These are phyloP conservation scores for Amoebophrya sp. DNA, from an alignment of 169 alveolate genomes.

Conservation along the genomic window DNA sequence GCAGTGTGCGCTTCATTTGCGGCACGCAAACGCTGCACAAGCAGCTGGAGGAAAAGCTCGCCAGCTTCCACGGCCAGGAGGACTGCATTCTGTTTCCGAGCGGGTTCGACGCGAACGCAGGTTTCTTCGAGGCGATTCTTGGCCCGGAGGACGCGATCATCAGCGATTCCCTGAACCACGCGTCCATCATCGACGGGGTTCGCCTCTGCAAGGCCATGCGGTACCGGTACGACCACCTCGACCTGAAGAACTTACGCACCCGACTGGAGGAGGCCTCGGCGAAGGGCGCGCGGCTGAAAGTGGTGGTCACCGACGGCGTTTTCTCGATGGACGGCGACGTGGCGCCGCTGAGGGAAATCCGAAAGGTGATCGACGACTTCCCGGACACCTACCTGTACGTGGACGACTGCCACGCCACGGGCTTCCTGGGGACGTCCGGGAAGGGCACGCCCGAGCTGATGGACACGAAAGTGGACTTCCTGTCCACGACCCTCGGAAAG, in stretches of 20 bases:
- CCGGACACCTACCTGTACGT: slow-evolving; percentile 43
- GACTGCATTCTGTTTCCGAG: slow-evolving; percentile 40
- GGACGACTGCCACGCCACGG: slow-evolving; percentile 50
- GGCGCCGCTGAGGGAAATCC: slow-evolving; percentile 40
- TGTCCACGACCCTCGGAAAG: slow-evolving; percentile 45
- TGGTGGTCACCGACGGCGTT: slow-evolving; percentile 48
- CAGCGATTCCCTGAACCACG: slow-evolving; percentile 46
- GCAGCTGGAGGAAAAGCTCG: slow-evolving; percentile 34
- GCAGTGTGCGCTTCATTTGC: slow-evolving; percentile 36
- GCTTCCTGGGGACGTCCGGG: slow-evolving; percentile 42
- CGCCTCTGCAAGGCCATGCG: slow-evolving; percentile 40
- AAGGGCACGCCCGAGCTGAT: slow-evolving; percentile 46
- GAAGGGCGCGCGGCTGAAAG: slow-evolving; percentile 16
- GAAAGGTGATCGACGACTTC: slow-evolving; percentile 24
- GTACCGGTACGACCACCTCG: slow-evolving; percentile 36
- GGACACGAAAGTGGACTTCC: slow-evolving; percentile 41
- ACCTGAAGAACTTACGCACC: slow-evolving; percentile 38
- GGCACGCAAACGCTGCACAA: slow-evolving; percentile 44
- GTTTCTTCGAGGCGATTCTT: slow-evolving; percentile 38
- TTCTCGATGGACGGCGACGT: slow-evolving; percentile 54
- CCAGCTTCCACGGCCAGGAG: slow-evolving; percentile 37
- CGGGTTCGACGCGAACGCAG: slow-evolving; percentile 47
- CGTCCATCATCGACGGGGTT: slow-evolving; percentile 47
- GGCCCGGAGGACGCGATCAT: slow-evolving; percentile 39
- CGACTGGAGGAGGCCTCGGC: slow-evolving; percentile 17